Percentiles rank a stretch among this genome's conserved stretches.
phyloP scores from a whole-genome alignment of 2,329 filamentous ascomycete genomes.

The Penicillium griseofulvum region DNA sequence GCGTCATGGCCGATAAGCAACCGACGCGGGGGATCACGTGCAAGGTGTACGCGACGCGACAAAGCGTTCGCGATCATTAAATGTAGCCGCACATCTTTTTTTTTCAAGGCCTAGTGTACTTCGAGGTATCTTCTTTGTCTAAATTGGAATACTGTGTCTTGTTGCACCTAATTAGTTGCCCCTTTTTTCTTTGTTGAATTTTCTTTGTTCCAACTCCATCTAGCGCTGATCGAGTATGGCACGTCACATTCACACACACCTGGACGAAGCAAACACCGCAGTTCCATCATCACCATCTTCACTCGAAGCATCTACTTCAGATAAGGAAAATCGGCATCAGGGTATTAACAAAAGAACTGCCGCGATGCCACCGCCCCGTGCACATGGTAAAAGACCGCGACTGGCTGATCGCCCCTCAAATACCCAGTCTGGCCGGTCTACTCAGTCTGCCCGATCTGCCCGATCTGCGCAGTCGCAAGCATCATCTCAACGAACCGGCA shows the following conservation, averaged over 20 bases:
- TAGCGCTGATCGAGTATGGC: conserved; percentile 30
- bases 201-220: conserved; percentile 4
- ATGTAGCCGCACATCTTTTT: not conserved
- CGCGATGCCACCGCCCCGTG: conserved; percentile 11
- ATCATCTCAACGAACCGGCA: conserved; percentile 26
- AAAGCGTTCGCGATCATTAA: not conserved
- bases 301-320: conserved; percentile 39
- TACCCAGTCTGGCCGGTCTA: conserved; percentile 11
- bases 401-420: conserved; percentile 37
- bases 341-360: conserved; percentile 42
- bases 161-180: not conserved
- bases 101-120: not conserved
- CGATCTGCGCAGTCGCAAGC: conserved; percentile 16
- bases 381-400: conserved; percentile 46
- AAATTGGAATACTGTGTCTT: not conserved
- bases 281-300: conserved; percentile 34
- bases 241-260: conserved; percentile 16
- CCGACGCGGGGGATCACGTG: conserved; percentile 13
- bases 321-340: conserved; percentile 49
- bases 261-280: conserved; percentile 11
- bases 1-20: conserved; percentile 11
- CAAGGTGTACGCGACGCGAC: conserved; percentile 10
- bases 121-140: not conserved
- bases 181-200: not conserved
- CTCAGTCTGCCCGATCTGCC: not conserved